Percentiles rank a stretch among this genome's conserved stretches.
Evolutionary conservation across 352 stramenopile species (phyloP).

Genomic region (Pythium folliculosum): DNA sequence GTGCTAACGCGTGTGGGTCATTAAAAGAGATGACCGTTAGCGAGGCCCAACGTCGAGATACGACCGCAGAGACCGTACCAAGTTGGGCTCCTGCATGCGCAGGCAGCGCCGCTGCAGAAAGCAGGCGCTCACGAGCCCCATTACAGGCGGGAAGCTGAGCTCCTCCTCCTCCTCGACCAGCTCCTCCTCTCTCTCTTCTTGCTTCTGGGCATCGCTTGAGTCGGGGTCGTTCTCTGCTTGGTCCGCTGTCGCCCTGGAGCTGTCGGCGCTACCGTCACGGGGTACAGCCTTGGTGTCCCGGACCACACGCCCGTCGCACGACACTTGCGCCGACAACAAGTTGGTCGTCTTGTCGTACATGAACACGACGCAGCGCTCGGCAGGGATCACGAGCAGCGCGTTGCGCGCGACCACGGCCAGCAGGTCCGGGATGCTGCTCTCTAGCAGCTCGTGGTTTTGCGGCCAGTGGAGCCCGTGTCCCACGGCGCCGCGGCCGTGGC

Average conservation of each 20-base stretch:
- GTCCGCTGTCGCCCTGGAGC: conserved; percentile 1
- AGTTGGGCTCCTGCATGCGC: conserved; percentile 58
- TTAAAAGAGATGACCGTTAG: too few relatives aligned
- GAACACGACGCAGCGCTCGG: conserved; percentile 54
- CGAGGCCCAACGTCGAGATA: too few relatives aligned
- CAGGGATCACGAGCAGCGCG: conserved; percentile 38
- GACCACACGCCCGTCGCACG: background rate
- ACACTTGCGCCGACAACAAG: conserved; percentile 42
- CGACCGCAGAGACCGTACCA: conserved; percentile 23
- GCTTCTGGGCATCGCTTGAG: too few relatives aligned
- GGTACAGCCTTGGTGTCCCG: background rate
- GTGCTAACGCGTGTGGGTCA: conserved; percentile 34
- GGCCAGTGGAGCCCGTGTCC: conserved; percentile 29
- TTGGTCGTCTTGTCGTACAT: conserved; percentile 58
- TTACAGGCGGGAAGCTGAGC: conserved; percentile 47
- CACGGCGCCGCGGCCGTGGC: background rate
- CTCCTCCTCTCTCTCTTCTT: background rate
- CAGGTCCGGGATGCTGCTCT: conserved; percentile 28
- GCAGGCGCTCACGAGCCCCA: conserved; percentile 58
- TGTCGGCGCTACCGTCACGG: conserved; percentile 3
- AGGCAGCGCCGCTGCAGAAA: conserved; percentile 60
- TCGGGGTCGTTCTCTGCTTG: background rate
- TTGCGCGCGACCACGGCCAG: conserved; percentile 36
- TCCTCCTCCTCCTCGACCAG: background rate
- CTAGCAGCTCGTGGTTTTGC: conserved; percentile 35